Conservation (phyloP, 1,284 basidiomycete genomes). For the Neonothopanus nambi region DNA sequence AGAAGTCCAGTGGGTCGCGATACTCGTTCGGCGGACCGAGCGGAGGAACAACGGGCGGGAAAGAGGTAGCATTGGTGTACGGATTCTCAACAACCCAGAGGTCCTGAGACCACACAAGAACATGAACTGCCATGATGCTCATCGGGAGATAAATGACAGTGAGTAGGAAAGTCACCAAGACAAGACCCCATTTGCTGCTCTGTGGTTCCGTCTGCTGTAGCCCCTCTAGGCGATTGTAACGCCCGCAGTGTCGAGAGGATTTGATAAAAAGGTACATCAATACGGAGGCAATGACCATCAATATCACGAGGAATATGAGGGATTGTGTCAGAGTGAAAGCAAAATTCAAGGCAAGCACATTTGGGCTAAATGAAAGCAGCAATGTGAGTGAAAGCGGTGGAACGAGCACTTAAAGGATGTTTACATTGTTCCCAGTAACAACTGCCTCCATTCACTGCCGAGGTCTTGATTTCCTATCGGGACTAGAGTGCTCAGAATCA, state of each 20-base stretch:
- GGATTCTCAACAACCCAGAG: slow-evolving; percentile 74
- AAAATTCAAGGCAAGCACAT: slow-evolving; percentile 69
- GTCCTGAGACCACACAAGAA: slow-evolving; percentile 73
- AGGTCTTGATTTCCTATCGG: slow-evolving; percentile 40
- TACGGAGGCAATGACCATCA: slow-evolving; percentile 52
- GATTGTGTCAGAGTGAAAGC: slow-evolving; percentile 54
- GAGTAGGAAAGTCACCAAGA: slow-evolving; percentile 62
- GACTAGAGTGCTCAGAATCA: slow-evolving; percentile 55
- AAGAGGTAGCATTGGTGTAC: slow-evolving; percentile 58
- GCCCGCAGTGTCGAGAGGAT: slow-evolving; percentile 47
- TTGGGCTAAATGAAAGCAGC: slow-evolving; percentile 47
- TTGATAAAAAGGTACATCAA: slow-evolving; percentile 60
- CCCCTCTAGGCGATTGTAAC: slow-evolving; percentile 54
- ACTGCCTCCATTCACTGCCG: slow-evolving; percentile 48
- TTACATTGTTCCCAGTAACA: slow-evolving; percentile 69
- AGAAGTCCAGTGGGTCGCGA: slow-evolving; percentile 72
- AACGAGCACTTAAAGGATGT: slow-evolving; percentile 23
- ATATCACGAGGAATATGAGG: slow-evolving; percentile 53
- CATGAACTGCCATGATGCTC: slow-evolving; percentile 71
- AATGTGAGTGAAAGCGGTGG: slow-evolving; percentile 4
- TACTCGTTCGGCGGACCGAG: slow-evolving; percentile 58
- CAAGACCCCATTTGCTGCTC: slow-evolving; percentile 49
- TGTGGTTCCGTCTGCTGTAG: slow-evolving; percentile 45
- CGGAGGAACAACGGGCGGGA: slow-evolving; percentile 46
- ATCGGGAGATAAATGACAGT: slow-evolving; percentile 70